Evolutionary conservation across 2,329 filamentous ascomycete genomes (phyloP).

Genomic region (Phyllosticta citribraziliensis): DNA sequence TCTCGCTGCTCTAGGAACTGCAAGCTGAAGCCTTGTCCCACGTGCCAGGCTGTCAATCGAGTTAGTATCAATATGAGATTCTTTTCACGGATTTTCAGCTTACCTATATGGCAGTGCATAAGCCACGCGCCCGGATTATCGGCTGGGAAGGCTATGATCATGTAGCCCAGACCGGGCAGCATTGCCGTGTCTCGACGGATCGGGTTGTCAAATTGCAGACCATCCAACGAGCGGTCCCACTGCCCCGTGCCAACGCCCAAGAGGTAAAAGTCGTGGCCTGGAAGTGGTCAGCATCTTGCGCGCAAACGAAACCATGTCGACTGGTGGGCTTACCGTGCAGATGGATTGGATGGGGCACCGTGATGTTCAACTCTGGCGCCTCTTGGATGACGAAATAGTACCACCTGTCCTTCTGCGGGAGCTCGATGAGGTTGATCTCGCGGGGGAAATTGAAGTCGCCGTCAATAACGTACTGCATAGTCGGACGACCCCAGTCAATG

Average conservation of each 20-base stretch:
- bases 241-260: constrained; percentile 1
- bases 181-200: constrained; percentile 27
- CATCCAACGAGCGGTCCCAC: neutral
- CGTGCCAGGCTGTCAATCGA: neutral
- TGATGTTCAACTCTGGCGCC: constrained; percentile 17
- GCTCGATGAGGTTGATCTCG: constrained; percentile 16
- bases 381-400: constrained; percentile 40
- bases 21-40: constrained; percentile 35
- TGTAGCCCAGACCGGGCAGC: constrained; percentile 23
- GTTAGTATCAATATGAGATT: constrained; percentile 17
- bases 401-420: constrained; percentile 24
- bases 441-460: constrained; percentile 14
- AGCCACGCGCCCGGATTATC: constrained; percentile 29
- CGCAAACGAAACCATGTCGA: too few relatives aligned
- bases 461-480: constrained; percentile 26
- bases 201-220: constrained; percentile 18
- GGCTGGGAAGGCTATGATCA: constrained; percentile 27
- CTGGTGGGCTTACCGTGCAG: neutral
- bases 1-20: constrained; percentile 41
- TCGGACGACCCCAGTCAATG: constrained; percentile 28
- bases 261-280: constrained; percentile 17
- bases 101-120: constrained; percentile 30
- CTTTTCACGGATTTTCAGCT: neutral
- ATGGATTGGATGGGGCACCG: constrained; percentile 11
- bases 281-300: constrained; percentile 15